phyloP scores from a whole-genome alignment of 148 eudicot genomes.

The Rhododendron henanense region DNA sequence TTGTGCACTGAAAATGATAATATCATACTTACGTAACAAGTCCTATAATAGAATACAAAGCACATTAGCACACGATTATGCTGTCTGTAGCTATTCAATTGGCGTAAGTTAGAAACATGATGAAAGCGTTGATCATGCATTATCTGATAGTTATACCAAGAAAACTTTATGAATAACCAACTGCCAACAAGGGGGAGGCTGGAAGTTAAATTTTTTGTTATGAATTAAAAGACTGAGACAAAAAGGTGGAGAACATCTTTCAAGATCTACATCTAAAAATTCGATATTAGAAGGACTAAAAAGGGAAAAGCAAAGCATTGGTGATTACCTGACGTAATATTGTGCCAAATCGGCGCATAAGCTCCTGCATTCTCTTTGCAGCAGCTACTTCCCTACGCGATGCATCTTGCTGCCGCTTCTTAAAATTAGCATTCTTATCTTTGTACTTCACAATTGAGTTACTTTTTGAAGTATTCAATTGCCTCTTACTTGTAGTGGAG shows the following conservation, averaged over 20 bases:
- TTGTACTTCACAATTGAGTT: slow-evolving; percentile 52
- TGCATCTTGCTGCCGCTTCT: slow-evolving; percentile 52
- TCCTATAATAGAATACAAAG: too few species aligned
- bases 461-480: slow-evolving; percentile 43
- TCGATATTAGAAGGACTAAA: neutral
- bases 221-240: neutral
- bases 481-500: slow-evolving; percentile 33
- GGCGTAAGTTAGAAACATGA: too few species aligned
- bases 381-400: slow-evolving; percentile 50
- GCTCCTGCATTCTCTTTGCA: slow-evolving; percentile 80
- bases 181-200: too few species aligned
- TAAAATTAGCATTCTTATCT: slow-evolving; percentile 36
- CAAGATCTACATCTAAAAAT: neutral
- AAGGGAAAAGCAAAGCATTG: neutral
- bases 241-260: neutral
- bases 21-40: too few species aligned
- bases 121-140: too few species aligned
- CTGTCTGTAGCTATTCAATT: neutral
- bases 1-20: too few species aligned
- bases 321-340: slow-evolving; percentile 51
- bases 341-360: slow-evolving; percentile 61
- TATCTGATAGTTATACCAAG: neutral
- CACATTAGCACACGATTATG: neutral
- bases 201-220: neutral
- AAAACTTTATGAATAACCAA: neutral